phyloP scores from a whole-genome alignment of 2,329 filamentous ascomycete genomes.

The Dactylonectria estremocensis region DNA sequence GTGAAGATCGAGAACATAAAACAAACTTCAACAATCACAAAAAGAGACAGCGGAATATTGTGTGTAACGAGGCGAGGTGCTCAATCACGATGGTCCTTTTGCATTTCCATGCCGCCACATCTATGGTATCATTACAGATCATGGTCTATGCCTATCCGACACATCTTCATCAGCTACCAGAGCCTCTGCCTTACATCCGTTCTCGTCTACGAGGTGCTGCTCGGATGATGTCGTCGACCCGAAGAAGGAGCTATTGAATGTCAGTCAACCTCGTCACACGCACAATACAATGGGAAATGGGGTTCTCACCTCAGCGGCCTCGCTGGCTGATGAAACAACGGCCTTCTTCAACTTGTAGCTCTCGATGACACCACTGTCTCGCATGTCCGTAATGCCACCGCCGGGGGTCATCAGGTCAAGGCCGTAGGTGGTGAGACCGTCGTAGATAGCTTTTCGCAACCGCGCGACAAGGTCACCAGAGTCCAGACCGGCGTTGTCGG shows the following conservation, averaged over 20 bases:
- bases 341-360: slow-evolving; percentile 99
- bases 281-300: neutral
- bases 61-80: slow-evolving; percentile 40
- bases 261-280: slow-evolving; percentile 37
- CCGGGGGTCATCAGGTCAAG: slow-evolving; percentile 91
- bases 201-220: slow-evolving; percentile 80
- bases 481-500: slow-evolving; percentile 97
- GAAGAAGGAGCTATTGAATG: slow-evolving; percentile 79
- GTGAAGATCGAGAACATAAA: neutral
- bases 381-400: slow-evolving; percentile 95
- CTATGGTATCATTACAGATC: slow-evolving; percentile 59
- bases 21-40: neutral
- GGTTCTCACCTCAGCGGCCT: slow-evolving; percentile 89
- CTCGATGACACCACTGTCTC: slow-evolving; percentile 94
- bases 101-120: slow-evolving; percentile 49
- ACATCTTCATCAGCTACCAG: slow-evolving; percentile 41
- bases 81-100: slow-evolving; percentile 47
- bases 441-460: slow-evolving; percentile 93
- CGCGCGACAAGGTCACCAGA: slow-evolving; percentile 94
- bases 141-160: slow-evolving; percentile 49
- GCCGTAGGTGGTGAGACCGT: slow-evolving; percentile 92
- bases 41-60: neutral
- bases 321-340: slow-evolving; percentile 96
- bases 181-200: slow-evolving; percentile 53
- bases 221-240: slow-evolving; percentile 98